These are phyloP conservation scores for Quercus mongolica DNA, from an alignment of 306 rosid genomes.

Conservation along the genomic window DNA sequence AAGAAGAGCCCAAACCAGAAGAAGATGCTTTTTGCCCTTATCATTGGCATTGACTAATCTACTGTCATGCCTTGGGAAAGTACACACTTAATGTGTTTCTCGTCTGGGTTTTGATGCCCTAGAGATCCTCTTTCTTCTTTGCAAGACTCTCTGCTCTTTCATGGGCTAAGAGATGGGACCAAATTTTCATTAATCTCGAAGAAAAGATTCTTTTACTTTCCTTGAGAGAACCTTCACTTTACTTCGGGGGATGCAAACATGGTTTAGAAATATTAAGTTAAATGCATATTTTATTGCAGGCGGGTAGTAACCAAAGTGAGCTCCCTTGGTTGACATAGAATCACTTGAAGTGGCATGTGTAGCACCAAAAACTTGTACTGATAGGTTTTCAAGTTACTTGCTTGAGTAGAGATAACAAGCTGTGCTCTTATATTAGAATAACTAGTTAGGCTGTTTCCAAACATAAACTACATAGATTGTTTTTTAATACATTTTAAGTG, in stretches of 20 bases:
- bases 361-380: not conserved
- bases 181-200: slow-evolving; percentile 27
- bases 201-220: slow-evolving; percentile 34
- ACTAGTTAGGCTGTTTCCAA: too few relatives aligned
- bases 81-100: slow-evolving; percentile 13
- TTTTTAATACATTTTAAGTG: too few relatives aligned
- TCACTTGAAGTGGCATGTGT: not conserved
- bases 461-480: too few relatives aligned
- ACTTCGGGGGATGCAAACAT: not conserved
- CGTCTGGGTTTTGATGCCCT: slow-evolving; percentile 21
- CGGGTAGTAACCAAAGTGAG: not conserved
- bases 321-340: not conserved
- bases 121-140: not conserved
- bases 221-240: slow-evolving; percentile 37
- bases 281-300: not conserved
- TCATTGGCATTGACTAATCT: slow-evolving; percentile 30
- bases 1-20: slow-evolving; percentile 26
- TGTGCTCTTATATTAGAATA: not conserved
- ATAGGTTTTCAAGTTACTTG: not conserved
- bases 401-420: not conserved
- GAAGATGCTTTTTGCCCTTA: slow-evolving; percentile 15
- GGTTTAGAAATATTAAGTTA: not conserved
- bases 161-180: not conserved
- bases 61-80: slow-evolving; percentile 21
- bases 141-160: not conserved